Evolutionary conservation across 164 flowering plant genomes (phyloP), one percentile per base, ranked within the genome.

Genomic region (Sextonia rubra): DNA sequence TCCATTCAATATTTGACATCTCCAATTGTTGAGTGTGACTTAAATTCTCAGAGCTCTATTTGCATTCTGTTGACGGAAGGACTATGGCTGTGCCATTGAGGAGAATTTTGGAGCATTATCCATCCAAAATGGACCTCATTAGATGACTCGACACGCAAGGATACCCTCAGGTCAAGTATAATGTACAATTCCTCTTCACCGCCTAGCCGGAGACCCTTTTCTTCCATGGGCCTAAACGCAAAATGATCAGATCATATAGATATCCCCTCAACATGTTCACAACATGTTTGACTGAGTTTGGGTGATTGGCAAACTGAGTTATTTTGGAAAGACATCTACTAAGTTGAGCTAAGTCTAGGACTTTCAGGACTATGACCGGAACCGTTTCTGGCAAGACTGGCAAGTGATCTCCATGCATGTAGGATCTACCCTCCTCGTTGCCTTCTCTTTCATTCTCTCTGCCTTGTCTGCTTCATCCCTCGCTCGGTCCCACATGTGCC

Each of bases 371-470:
- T 74, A 82, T 56, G 88, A 82, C 71, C 83, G 84, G 76, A 92
- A 95, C 80, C 88, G 84, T 79, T 84, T 93, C 73, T 89, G 83
- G 83, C 99, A 95, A 72, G 92, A 85, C 32, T 89, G 94, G 76
- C 99, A 95, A 74, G 98, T 95, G 82, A 95, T 88, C 86, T 91
- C 97, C 87, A 88, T 87, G 89, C 94, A 86, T 65, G 86, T 73
- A 37, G 96, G 71, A 68, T 83, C 91, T 1, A 83, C 71, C 80
- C 77, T 79, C 15, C 81, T 66, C 0, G 82, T 83, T 0, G 91
- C 93, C 64, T 76, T 81, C 64, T 88, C 97, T 80, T 84, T 94
- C 82, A 91, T 73, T 68, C 79, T 83, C 83, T 90, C 90, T 7
- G 91, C 97, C 48, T 72, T 85, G 78, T 86, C 95, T 26, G 87